phyloP scores from a whole-genome alignment of 805 yeast genomes.

The Maudiozyma pseudohumilis region DNA sequence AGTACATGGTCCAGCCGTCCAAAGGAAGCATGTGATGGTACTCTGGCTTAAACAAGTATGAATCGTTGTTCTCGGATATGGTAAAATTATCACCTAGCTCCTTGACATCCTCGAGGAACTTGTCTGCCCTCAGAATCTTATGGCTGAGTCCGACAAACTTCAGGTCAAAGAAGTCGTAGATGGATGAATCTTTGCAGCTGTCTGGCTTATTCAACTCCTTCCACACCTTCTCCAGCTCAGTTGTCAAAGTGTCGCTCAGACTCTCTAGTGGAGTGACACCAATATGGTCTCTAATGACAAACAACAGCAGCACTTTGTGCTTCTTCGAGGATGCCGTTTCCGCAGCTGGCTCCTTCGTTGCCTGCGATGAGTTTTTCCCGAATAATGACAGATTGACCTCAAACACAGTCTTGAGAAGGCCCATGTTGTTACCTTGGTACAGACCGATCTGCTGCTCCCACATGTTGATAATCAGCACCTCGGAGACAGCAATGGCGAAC shows the following conservation, averaged over 20 bases:
- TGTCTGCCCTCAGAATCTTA: constrained; percentile 68
- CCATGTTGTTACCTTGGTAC: constrained; percentile 97
- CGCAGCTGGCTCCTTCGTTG: constrained; percentile 29
- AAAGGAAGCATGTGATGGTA: constrained; percentile 84
- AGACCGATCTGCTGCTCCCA: constrained; percentile 98
- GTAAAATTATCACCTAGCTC: constrained; percentile 55
- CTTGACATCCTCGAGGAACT: constrained; percentile 39
- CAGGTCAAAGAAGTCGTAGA: constrained; percentile 76
- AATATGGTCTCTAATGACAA: constrained; percentile 86
- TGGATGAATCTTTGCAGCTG: constrained; percentile 36
- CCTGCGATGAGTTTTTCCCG: constrained; percentile 39
- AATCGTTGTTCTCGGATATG: constrained; percentile 15
- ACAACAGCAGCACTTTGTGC: constrained; percentile 60
- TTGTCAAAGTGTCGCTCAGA: constrained; percentile 54
- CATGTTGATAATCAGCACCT: constrained; percentile 79
- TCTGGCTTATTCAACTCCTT: constrained; percentile 61
- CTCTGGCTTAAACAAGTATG: constrained; percentile 45
- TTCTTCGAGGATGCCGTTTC: constrained; percentile 7
- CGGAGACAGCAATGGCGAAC: constrained; percentile 88
- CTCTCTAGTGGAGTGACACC: constrained; percentile 77
- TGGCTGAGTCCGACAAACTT: constrained; percentile 77
- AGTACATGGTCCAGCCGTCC: constrained; percentile 93
- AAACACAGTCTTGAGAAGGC: constrained; percentile 84
- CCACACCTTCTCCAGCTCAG: constrained; percentile 77
- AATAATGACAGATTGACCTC: constrained; percentile 87